A percentile compares a stretch with the other conserved stretches of the same genome.
Evolutionary conservation across 2,329 filamentous ascomycete species (phyloP).

Genomic region (Penicillium aurantiogriseum): DNA sequence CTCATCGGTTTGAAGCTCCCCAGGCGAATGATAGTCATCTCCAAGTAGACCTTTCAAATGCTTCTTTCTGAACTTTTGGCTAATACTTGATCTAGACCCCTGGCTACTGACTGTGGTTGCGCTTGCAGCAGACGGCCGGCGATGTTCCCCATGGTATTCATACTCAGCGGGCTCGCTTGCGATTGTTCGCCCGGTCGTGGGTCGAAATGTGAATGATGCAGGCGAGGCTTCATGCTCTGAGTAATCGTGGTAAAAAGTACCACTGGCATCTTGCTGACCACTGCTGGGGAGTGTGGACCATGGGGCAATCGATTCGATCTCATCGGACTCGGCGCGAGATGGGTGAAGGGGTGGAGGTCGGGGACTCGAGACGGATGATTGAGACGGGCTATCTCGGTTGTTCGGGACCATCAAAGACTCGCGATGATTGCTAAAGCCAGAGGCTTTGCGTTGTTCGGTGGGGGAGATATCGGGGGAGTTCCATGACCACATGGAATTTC

Average conservation of each 20-base stretch:
- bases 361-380: slow-evolving; percentile 22
- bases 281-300: slow-evolving; percentile 31
- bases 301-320: slow-evolving; percentile 31
- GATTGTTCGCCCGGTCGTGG: slow-evolving; percentile 53
- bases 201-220: slow-evolving; percentile 67
- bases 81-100: slow-evolving; percentile 71
- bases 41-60: slow-evolving; percentile 91
- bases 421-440: slow-evolving; percentile 35
- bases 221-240: slow-evolving; percentile 51
- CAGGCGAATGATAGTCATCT: slow-evolving; percentile 74
- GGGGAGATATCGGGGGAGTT: slow-evolving; percentile 39
- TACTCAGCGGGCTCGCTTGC: slow-evolving; percentile 62
- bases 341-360: slow-evolving; percentile 25
- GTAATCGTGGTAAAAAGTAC: slow-evolving; percentile 40
- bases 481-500: slow-evolving; percentile 36
- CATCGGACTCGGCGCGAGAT: slow-evolving; percentile 19
- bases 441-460: slow-evolving; percentile 37
- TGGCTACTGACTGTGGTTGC: slow-evolving; percentile 83
- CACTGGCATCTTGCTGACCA: slow-evolving; percentile 29
- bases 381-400: slow-evolving; percentile 28
- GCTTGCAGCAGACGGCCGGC: slow-evolving; percentile 84
- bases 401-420: slow-evolving; percentile 36
- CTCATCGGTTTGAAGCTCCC: slow-evolving; percentile 65
- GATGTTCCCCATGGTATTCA: slow-evolving; percentile 65
- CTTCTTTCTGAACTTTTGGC: slow-evolving; percentile 71